Conservation (phyloP, 2,329 filamentous ascomycete genomes). For the Venturia nashicola region DNA sequence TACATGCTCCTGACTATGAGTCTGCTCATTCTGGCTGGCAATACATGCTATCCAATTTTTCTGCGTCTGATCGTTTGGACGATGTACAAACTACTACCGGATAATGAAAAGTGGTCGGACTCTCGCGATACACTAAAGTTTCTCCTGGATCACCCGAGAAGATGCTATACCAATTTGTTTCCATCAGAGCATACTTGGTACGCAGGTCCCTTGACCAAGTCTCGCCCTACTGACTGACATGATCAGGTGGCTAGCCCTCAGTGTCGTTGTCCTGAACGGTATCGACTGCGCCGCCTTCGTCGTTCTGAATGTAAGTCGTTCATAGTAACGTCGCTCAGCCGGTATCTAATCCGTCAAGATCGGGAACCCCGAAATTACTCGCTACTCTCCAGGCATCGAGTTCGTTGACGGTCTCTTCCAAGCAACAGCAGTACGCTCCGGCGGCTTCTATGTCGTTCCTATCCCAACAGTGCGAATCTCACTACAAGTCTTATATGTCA, state of each 20-base stretch:
- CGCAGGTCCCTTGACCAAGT: neutral
- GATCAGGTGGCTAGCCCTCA: constrained; percentile 34
- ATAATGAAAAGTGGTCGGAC: constrained; percentile 23
- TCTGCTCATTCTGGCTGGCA: constrained; percentile 38
- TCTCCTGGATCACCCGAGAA: constrained; percentile 48
- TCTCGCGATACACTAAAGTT: constrained; percentile 39
- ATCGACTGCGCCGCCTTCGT: constrained; percentile 40
- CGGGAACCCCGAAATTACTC: constrained; percentile 37
- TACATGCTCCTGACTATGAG: constrained; percentile 36
- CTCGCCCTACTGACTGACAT: neutral
- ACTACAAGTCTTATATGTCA: constrained; percentile 45
- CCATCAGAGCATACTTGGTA: constrained; percentile 45
- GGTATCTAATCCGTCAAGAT: constrained; percentile 23
- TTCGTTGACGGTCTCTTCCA: constrained; percentile 48
- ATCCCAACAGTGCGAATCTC: constrained; percentile 39
- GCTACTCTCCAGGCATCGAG: constrained; percentile 32
- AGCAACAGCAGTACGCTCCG: constrained; percentile 37
- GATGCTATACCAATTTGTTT: constrained; percentile 52
- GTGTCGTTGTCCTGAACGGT: constrained; percentile 40
- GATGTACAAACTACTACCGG: constrained; percentile 35
- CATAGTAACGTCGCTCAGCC: constrained; percentile 7
- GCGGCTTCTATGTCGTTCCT: constrained; percentile 38
- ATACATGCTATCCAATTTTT: constrained; percentile 46
- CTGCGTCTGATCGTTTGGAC: constrained; percentile 47
- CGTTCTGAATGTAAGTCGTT: constrained; percentile 36